Evolutionary conservation across 2,329 filamentous ascomycete genomes (phyloP).

Genomic region (Claviceps sp.): DNA sequence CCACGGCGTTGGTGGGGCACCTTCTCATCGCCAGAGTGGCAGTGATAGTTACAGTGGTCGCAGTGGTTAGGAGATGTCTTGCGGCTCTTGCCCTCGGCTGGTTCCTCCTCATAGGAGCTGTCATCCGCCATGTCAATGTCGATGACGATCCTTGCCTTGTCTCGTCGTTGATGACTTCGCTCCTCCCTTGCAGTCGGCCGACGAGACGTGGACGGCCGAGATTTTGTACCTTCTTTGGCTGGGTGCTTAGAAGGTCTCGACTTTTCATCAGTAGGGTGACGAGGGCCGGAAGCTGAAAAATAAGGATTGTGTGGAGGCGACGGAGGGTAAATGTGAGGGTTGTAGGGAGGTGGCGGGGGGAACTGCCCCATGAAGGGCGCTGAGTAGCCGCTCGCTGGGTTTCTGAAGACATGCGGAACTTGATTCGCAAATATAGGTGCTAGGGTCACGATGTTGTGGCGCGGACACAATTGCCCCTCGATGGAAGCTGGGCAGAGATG

Average conservation of each 20-base stretch:
- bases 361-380: conserved; percentile 17
- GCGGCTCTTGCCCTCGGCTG: too few species aligned
- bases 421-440: too few species aligned
- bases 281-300: too few species aligned
- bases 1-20: too few species aligned
- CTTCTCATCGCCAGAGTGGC: conserved; percentile 12
- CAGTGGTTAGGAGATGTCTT: conserved; percentile 5
- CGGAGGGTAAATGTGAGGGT: conserved; percentile 14
- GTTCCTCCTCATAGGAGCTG: too few species aligned
- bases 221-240: too few species aligned
- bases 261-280: too few species aligned
- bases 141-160: conserved; percentile 11
- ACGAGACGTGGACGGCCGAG: conserved; percentile 9
- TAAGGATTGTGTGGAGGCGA: too few species aligned
- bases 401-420: too few species aligned
- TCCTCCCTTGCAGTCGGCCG: conserved; percentile 14
- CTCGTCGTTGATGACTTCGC: conserved; percentile 21
- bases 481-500: too few species aligned
- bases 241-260: fast-evolving
- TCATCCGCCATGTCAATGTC: conserved; percentile 16
- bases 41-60: conserved; percentile 22
- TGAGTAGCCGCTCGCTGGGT: neutral
- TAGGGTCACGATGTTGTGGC: too few species aligned
- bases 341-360: conserved; percentile 25
- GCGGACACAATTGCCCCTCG: too few species aligned